phyloP scores from a whole-genome alignment of 331 rosid species.

The Acacia pycnantha region DNA sequence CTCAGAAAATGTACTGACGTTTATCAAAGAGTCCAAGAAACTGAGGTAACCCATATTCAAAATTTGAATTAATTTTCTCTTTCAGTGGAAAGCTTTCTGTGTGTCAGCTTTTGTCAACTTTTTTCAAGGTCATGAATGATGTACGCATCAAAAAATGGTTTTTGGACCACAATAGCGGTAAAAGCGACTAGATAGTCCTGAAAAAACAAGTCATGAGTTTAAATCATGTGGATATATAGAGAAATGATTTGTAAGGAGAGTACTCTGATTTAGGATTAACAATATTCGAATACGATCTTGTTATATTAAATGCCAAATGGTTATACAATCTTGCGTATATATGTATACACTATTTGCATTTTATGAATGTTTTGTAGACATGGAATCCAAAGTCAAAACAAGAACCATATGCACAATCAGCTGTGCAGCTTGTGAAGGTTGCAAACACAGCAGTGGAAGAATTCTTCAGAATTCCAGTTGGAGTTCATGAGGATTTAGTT shows the following conservation, averaged over 20 bases:
- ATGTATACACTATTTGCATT: too few species aligned
- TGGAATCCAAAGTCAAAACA: conserved; percentile 92
- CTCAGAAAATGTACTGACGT: conserved; percentile 51
- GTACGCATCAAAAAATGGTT: not conserved
- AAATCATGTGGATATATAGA: too few species aligned
- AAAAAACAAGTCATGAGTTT: not conserved
- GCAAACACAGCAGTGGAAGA: conserved; percentile 57
- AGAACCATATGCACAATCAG: conserved; percentile 78
- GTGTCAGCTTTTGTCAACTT: not conserved
- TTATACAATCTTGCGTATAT: too few species aligned
- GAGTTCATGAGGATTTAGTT: conserved; percentile 72
- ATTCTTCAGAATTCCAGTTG: conserved; percentile 70
- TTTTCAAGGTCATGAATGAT: too few species aligned
- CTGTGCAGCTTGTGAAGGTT: conserved; percentile 59
- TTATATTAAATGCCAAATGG: too few species aligned
- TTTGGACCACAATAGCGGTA: not conserved
- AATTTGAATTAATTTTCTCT: not conserved
- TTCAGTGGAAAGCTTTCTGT: too few species aligned
- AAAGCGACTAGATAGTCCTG: too few species aligned
- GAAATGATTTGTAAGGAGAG: too few species aligned
- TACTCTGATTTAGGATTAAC: not conserved
- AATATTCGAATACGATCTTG: not conserved
- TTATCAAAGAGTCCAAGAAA: conserved; percentile 60
- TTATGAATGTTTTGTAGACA: conserved; percentile 42
- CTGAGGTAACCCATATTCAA: conserved; percentile 57